Evolutionary conservation across 441 rosid species (phyloP), one percentile per base, ranked within the genome.

Genomic region (Eugenia klotzschiana): DNA sequence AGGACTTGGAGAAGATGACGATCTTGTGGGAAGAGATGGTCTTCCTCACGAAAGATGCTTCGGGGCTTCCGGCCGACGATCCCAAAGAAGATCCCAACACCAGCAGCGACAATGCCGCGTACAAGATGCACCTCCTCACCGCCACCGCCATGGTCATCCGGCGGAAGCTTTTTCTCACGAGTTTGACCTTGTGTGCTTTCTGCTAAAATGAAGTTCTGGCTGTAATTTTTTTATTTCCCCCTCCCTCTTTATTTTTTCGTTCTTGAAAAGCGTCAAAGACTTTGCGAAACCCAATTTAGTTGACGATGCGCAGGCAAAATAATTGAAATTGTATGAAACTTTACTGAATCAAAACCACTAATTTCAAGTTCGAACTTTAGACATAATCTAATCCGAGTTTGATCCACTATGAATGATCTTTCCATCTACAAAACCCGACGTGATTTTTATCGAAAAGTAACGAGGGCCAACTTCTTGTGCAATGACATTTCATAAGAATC

Each of bases 1-100:
- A 79, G 81, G 81, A 79, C 55, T 79, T 79, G 81, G 81, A 79
- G 81, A 79, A 79, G 81, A 79, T 79, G 81, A 79, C 81, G 55
- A 79, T 79, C 37, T 40, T 6, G 55, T 79, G 81, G 1, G 81
- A 4, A 33, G 81, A 51, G 81, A 79, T 51, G 81, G 81, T 49
- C 81, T 79, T 79, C 81, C 50, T 79, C 55, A 79, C 81, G 81
- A 79, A 79, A 26, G 81, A 79, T 15, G 52, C 29, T 1, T 79
- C 55, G 55, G 81, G 54, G 54, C 54, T 51, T 25, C 22, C 81
- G 55, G 55, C 54, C 0, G 54, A 49, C 55, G 81, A 26, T 49
- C 81, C 81, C 40, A 43, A 18, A 2, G 77, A 69, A 9, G 77
- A 69, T 20, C 77, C 77, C 77, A 69, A 23, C 33, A 49, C 81